A percentile compares a stretch with the other conserved stretches of the same genome.
phyloP scores from a whole-genome alignment of 768 basidiomycete species.

The Krasilnikovozyma curviuscula region DNA sequence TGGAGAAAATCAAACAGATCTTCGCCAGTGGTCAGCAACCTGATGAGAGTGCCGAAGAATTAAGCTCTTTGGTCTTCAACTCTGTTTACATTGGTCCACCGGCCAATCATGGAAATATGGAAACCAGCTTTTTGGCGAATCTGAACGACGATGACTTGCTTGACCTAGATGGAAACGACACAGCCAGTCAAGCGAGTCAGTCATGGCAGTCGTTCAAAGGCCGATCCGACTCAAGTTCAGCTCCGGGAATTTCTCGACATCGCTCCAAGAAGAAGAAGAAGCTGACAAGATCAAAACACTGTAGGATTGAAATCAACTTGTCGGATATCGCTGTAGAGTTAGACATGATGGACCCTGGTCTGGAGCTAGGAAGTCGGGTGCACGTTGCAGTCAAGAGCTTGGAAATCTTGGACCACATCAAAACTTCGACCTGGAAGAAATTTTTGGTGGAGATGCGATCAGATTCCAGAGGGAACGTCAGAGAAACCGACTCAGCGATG shows the following conservation, averaged over 20 bases:
- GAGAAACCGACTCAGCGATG: constrained; percentile 87
- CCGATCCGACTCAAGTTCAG: constrained; percentile 4
- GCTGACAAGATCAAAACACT: constrained; percentile 50
- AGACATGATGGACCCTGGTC: constrained; percentile 36
- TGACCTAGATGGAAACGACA: constrained; percentile 46
- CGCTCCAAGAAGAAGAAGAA: constrained; percentile 1
- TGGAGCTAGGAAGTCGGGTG: constrained; percentile 43
- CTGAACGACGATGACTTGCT: constrained; percentile 63
- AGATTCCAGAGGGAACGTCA: constrained; percentile 67
- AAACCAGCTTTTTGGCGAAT: constrained; percentile 63
- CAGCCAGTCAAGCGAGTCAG: constrained; percentile 45
- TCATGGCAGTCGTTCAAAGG: constrained; percentile 66
- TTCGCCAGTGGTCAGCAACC: constrained; percentile 65
- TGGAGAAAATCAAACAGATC: constrained; percentile 78
- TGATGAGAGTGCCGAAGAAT: constrained; percentile 35
- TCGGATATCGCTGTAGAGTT: constrained; percentile 40
- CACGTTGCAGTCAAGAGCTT: constrained; percentile 49
- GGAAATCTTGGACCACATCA: constrained; percentile 92
- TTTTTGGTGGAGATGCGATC: constrained; percentile 71
- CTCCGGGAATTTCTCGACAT: background rate
- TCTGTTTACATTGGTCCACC: constrained; percentile 86
- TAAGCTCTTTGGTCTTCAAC: constrained; percentile 67
- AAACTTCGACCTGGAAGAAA: constrained; percentile 95
- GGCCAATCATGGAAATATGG: constrained; percentile 50
- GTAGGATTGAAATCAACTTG: constrained; percentile 71